Base-by-base conservation (phyloP, 2,329 filamentous ascomycete genomes). In the Myriangium duriaei region DNA sequence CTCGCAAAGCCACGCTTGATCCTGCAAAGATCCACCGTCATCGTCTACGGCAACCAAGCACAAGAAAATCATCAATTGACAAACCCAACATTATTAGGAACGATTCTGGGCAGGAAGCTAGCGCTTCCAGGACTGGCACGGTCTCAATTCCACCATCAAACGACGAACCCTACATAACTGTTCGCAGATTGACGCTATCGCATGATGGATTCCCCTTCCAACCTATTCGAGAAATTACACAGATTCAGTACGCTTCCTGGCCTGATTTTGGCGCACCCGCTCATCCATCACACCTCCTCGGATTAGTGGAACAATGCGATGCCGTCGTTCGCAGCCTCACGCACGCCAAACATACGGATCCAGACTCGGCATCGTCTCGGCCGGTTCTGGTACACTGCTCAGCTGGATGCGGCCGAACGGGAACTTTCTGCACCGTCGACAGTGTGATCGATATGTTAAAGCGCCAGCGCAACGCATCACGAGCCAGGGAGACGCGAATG, bases 371-470 rank as follows among this genome's bases (percentile, higher is more conserved):
- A 11, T 57, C 57, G 34, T 48, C 69, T 15, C 70, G 83, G 18
- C 88, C 88, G 5, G 76, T 95, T 49, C 59, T 98, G 14, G 88
- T 98, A 0, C 91, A 98, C 57, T 98, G 91, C 62, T 93, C 85
- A 38, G 91, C 91, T 3, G 91, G 91, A 0, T 98, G 91, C 60
- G 91, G 91, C 1, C 80, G 91, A 11, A 98, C 91, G 0, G 91
- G 91, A 3, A 88, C 91, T 0, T 98, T 96, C 54, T 96, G 91
- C 57, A 93, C 91, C 0, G 86, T 96, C 11, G 91, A 96, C 56
- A 88, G 81, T 28, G 91, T 96, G 6, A 79, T 96, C 40, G 87
- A 95, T 59, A 93, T 95, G 82, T 64, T 98, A 43, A 94, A 94
- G 63, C 76, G 83, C n/a, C 86, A 94, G 58, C 72, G 65, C 11